Conservation (phyloP, 2,329 filamentous ascomycete species). For the Diaporthe citriasiana region DNA sequence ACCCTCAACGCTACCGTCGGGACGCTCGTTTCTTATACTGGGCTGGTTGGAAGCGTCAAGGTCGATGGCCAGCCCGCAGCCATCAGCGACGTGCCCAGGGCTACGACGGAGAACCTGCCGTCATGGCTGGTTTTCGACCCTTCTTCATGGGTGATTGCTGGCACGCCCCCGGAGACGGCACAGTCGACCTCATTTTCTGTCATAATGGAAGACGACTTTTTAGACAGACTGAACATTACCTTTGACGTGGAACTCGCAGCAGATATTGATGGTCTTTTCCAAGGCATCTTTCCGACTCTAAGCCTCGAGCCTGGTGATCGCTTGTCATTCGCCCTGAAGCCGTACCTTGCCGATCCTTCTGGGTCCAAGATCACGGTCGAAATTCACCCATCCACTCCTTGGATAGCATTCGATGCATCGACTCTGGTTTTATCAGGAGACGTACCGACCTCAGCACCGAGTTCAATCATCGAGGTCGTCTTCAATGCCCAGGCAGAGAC, state of each 20-base stretch:
- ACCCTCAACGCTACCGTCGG: constrained; percentile 70
- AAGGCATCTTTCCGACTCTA: constrained; percentile 56
- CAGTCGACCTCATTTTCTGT: constrained; percentile 74
- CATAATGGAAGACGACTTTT: constrained; percentile 69
- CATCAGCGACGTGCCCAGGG: constrained; percentile 63
- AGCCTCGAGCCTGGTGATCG: constrained; percentile 56
- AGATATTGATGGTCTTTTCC: constrained; percentile 55
- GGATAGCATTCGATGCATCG: constrained; percentile 57
- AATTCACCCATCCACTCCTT: constrained; percentile 55
- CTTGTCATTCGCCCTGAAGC: constrained; percentile 59
- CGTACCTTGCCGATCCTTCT: constrained; percentile 57
- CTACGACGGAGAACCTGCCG: constrained; percentile 68
- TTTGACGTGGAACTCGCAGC: constrained; percentile 54
- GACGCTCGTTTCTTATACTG: constrained; percentile 64
- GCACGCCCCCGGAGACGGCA: constrained; percentile 72
- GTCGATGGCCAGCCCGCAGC: constrained; percentile 69
- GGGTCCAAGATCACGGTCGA: constrained; percentile 56
- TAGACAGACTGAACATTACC: constrained; percentile 70
- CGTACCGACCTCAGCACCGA: constrained; percentile 53
- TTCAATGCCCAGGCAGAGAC: constrained; percentile 51
- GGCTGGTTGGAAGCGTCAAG: constrained; percentile 65
- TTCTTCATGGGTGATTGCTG: constrained; percentile 72
- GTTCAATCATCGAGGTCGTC: constrained; percentile 46
- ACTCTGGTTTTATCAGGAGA: constrained; percentile 57
- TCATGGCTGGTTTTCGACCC: constrained; percentile 79